Evolutionary conservation across 2,329 filamentous ascomycete species (phyloP), one percentile per base, ranked within the genome.

Genomic region (Metarhizium anisopliae): DNA sequence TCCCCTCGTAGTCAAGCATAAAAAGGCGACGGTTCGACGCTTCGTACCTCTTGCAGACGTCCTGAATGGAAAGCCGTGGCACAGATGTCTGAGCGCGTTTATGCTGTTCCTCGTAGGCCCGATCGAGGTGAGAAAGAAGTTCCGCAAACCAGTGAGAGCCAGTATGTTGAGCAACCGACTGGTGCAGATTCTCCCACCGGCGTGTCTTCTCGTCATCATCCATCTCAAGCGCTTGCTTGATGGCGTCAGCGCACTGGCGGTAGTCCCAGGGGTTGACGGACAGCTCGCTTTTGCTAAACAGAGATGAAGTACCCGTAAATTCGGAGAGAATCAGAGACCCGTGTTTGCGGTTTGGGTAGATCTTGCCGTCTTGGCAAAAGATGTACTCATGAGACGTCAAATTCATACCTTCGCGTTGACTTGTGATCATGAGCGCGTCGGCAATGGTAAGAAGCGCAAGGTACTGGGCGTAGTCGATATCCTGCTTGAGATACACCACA

Each of bases 251-350:
- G 63, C 90, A 95, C 67, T 90, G 84, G 40, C 87, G 83, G 69
- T 96, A 96, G 68, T 96, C 90, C 93, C 93, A 97, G 0, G 93
- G 93, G 67, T 97, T 97, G 64, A 97, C 87, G 0, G 89, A 82
- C 14, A 97, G 79, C 60, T 94, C 87, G 57, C 89, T 83, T 50
- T 87, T 83, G 16, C 84, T 83, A 65, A 97, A 95, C 2, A 97
- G 80, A 0, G 89, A 90, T 1, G 92, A 86, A 58, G 91, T 95
- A 29, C 93, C 94, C 2, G 93, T 96, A 67, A 97, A 97, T 68
- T 97, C 93, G 60, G 90, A 96, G 54, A 97, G 76, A 61, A 97
- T 96, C 47, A 97, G 78, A 1, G 91, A 92, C 2, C 90, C 90
- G 65, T 94, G 85, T 71, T 90, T 92, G 74, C 91, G 91, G 56